Evolutionary conservation across 352 stramenopile species (phyloP), one percentile per base, ranked within the genome.

Genomic region (Aphanomyces invadans): DNA sequence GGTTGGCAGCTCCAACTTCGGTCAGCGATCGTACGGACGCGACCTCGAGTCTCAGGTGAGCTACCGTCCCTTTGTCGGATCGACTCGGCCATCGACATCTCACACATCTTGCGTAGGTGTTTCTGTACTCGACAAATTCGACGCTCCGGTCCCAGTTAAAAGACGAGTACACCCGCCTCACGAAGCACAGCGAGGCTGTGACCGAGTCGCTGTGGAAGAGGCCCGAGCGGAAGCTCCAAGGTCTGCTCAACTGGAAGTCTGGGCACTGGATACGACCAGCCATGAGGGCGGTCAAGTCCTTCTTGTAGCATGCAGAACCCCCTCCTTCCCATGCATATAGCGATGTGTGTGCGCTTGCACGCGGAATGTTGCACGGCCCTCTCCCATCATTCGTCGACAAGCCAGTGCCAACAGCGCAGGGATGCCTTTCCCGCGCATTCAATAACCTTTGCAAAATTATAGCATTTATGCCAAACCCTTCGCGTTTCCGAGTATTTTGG

Each of bases 1-100:
- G 19, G 74, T 89, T 3, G 83, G 83, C 1, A 91, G 83, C 72
- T 89, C 80, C 64, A 91, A 91, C 71, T 91, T 91, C 67, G 83
- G 83, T 1, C 78, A 79, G 33, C 83, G 83, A 2, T 91, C 83
- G 19, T 89, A 89, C 65, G 80, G 80, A 21, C 86, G 77, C 38
- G 83, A 91, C 59, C 70, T 91, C 4, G 83, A 91, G 68, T 88
- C 80, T 12, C 84, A 91, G 51, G 63, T 70, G 26, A 7, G 12
- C 25, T 11, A 32, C 19, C 19, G 32, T 33, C 4, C 11, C 3
- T 25, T 33, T 56, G 12, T 17, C 25, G 25, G 17, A 21, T 23
- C 19, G 4, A 33, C 19, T 52, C 7, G 7, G 15, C 44, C 19
- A 7, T 17, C 4, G 4, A 11, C 23, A 62, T 5, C 38, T 48